These are phyloP conservation scores for Balansia obtecta DNA, from an alignment of 2,329 filamentous ascomycete genomes.

Conservation along the genomic window DNA sequence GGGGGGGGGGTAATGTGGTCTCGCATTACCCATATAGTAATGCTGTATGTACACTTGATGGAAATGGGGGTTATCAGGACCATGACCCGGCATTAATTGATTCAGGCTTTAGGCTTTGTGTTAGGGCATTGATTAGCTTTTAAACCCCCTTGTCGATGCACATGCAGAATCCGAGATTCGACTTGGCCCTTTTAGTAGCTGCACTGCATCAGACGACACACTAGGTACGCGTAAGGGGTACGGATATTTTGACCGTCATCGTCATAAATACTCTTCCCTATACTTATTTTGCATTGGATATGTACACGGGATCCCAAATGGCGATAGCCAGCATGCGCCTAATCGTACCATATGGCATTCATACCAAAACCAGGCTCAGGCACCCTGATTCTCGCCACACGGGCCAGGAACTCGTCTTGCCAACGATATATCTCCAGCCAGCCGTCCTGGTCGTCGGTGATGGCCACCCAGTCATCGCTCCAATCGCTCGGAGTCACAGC, in stretches of 20 bases:
- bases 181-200: no score
- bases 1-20: no score
- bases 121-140: background rate
- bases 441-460: slow-evolving; percentile 80
- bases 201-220: no score
- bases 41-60: background rate
- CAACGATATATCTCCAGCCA: slow-evolving; percentile 83
- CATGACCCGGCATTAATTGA: background rate
- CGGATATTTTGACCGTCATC: no score
- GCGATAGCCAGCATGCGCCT: background rate
- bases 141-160: no score
- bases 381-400: slow-evolving; percentile 66
- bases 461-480: slow-evolving; percentile 79
- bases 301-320: background rate
- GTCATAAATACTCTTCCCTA: no score
- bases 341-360: slow-evolving; percentile 70
- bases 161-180: no score
- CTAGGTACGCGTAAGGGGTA: no score
- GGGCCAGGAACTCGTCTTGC: slow-evolving; percentile 66
- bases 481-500: slow-evolving; percentile 76
- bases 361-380: slow-evolving; percentile 86
- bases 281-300: background rate
- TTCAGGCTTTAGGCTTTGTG: background rate
- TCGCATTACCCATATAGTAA: background rate
- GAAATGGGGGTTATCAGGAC: background rate